Evolutionary conservation across 805 yeast genomes (phyloP).

Genomic region (Saturnispora dispora): DNA sequence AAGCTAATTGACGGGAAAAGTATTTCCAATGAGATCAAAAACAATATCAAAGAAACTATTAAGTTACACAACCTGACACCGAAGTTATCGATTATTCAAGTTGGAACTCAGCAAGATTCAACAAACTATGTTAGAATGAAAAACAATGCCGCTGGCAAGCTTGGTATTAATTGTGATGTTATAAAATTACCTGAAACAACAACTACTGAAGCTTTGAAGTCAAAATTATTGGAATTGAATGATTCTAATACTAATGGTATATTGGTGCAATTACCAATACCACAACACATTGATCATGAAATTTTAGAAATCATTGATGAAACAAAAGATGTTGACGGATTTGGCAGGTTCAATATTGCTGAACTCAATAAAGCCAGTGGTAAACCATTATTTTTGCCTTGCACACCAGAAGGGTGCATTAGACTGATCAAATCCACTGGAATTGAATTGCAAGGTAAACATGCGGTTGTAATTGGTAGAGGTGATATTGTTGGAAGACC

Average conservation of each 20-base stretch:
- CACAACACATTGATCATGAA: conserved; percentile 55
- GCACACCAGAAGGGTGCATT: conserved; percentile 79
- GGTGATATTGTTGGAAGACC: conserved; percentile 85
- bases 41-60: neutral
- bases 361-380: conserved; percentile 70
- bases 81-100: conserved; percentile 60
- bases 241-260: conserved; percentile 55
- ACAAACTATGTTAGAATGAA: conserved; percentile 78
- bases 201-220: conserved; percentile 38
- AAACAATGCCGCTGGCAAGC: conserved; percentile 64
- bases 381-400: conserved; percentile 61
- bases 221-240: conserved; percentile 37
- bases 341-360: conserved; percentile 69
- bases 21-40: conserved; percentile 2
- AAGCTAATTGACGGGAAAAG: conserved; percentile 4
- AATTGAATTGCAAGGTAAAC: conserved; percentile 49
- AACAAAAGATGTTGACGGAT: conserved; percentile 76
- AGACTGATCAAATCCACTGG: conserved; percentile 50
- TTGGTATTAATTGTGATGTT: conserved; percentile 54
- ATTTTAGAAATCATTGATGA: conserved; percentile 34
- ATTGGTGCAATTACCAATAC: conserved; percentile 70
- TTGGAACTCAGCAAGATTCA: conserved; percentile 71
- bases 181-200: conserved; percentile 49
- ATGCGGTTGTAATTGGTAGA: conserved; percentile 80
- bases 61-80: conserved; percentile 41